These are phyloP conservation scores for Solanum ossicruentum DNA, from an alignment of 257 asterid genomes.

Conservation along the genomic window DNA sequence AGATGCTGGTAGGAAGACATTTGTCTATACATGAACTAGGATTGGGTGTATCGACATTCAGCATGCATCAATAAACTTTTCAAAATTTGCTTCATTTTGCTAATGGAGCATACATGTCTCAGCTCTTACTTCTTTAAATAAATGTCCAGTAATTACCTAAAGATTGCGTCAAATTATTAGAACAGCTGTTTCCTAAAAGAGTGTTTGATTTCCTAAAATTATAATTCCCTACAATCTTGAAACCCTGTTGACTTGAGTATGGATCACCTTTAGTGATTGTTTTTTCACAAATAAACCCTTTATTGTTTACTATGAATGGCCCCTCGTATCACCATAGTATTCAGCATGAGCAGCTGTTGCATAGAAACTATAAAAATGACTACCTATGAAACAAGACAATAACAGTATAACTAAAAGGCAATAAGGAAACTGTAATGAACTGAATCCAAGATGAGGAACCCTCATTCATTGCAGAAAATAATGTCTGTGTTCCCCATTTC, in stretches of 20 bases:
- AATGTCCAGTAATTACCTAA: background rate
- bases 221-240: background rate
- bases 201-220: background rate
- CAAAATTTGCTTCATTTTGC: background rate
- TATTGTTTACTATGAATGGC: background rate
- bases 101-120: background rate
- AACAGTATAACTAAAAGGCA: background rate
- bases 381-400: background rate
- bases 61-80: background rate
- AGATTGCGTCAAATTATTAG: background rate
- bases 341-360: background rate
- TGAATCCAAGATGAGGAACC: background rate
- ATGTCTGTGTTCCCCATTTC: background rate
- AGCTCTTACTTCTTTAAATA: background rate
- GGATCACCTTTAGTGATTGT: background rate
- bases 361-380: background rate
- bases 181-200: background rate
- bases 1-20: background rate
- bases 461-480: background rate
- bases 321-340: background rate
- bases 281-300: background rate
- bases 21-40: background rate
- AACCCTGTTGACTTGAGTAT: background rate
- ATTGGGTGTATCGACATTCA: background rate
- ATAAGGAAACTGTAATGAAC: background rate